phyloP scores from a whole-genome alignment of 257 asterid genomes.

The Verbascum thapsus region DNA sequence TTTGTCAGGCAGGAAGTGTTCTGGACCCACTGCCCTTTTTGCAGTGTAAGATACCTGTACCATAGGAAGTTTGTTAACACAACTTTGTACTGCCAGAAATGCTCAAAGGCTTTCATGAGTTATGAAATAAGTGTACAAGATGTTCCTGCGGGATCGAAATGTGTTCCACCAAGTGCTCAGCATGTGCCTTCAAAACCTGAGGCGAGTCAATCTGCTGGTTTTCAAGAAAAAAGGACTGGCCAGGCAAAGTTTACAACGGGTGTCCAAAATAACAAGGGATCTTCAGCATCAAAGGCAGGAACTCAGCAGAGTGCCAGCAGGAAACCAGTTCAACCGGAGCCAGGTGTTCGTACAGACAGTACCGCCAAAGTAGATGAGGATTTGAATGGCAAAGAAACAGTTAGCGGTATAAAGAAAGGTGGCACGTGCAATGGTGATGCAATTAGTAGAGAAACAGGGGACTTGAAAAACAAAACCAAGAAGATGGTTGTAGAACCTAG shows the following conservation, averaged over 20 bases:
- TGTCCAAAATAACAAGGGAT: constrained; percentile 31
- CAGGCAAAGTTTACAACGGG: constrained; percentile 31
- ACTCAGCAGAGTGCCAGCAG: constrained; percentile 32
- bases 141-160: constrained; percentile 33
- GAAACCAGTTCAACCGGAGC: constrained; percentile 34
- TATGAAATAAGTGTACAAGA: constrained; percentile 48
- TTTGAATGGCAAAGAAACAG: constrained; percentile 31
- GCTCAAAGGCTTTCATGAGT: constrained; percentile 42
- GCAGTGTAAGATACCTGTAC: constrained; percentile 46
- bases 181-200: constrained; percentile 33
- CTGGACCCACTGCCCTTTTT: constrained; percentile 68
- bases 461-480: constrained; percentile 36
- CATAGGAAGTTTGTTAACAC: constrained; percentile 37
- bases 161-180: constrained; percentile 39
- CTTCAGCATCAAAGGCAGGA: constrained; percentile 37
- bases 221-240: constrained; percentile 33
- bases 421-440: constrained; percentile 23
- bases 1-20: constrained; percentile 38
- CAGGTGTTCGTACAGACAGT: constrained; percentile 37
- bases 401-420: not conserved
- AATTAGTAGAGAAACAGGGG: constrained; percentile 24
- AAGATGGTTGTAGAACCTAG: constrained; percentile 49
- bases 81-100: constrained; percentile 50
- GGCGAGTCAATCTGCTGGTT: constrained; percentile 31
- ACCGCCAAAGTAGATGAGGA: constrained; percentile 34